Conservation (phyloP, 768 basidiomycete species). For the Leucocoprinus sp. region DNA sequence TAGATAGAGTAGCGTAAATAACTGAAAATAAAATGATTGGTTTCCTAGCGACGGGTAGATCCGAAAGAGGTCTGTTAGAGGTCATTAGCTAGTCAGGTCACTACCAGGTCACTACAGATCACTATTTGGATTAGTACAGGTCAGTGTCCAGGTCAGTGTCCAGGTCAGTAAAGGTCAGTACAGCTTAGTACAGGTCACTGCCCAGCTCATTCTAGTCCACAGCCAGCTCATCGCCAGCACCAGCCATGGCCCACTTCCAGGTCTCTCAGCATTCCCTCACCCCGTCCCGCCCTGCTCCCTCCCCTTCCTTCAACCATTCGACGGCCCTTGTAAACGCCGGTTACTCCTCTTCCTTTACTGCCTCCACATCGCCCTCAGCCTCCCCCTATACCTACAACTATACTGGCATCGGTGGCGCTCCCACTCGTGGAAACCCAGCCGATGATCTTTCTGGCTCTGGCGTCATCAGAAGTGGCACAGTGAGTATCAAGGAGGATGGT, state of each 20-base stretch:
- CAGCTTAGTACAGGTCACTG: no score
- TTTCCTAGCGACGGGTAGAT: constrained; percentile 16
- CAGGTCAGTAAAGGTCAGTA: no score
- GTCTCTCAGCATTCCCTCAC: constrained; percentile 51
- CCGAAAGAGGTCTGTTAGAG: constrained; percentile 9
- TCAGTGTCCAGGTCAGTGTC: no score
- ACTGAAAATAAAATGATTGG: background rate
- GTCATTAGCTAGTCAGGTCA: no score
- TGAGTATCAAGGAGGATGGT: constrained; percentile 90
- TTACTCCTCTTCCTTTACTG: constrained; percentile 52
- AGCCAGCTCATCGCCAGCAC: constrained; percentile 9
- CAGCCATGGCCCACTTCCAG: constrained; percentile 30
- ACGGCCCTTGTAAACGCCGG: constrained; percentile 43
- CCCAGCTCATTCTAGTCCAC: background rate
- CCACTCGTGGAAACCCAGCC: constrained; percentile 36
- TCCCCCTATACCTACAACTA: constrained; percentile 63
- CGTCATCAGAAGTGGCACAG: constrained; percentile 61
- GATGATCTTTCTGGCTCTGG: constrained; percentile 31
- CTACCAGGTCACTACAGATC: no score
- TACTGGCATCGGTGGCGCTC: constrained; percentile 77
- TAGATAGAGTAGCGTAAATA: background rate
- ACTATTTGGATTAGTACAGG: no score
- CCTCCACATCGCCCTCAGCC: constrained; percentile 39
- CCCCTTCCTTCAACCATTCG: constrained; percentile 29
- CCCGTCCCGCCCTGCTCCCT: constrained; percentile 72